phyloP scores from a whole-genome alignment of 2,329 filamentous ascomycete species.

The Penicillium sp. region DNA sequence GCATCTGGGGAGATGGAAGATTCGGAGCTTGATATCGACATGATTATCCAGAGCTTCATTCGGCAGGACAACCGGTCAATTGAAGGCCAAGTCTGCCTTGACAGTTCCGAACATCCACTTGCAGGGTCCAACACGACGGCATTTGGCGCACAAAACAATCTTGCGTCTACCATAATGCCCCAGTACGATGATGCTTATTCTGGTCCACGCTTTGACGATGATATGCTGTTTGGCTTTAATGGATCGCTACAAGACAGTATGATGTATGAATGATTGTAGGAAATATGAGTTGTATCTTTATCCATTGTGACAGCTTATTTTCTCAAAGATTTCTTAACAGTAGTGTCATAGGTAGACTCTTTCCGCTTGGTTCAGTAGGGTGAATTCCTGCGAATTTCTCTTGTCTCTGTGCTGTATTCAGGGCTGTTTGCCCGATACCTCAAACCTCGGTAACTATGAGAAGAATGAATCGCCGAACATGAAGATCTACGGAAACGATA shows the following conservation, averaged over 20 bases:
- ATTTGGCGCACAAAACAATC: background rate
- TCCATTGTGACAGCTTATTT: background rate
- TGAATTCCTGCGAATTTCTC: too few species aligned
- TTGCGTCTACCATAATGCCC: conserved; percentile 3
- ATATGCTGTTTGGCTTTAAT: conserved; percentile 40
- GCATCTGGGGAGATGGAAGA: conserved; percentile 23
- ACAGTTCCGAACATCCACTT: background rate
- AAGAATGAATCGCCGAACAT: too few species aligned
- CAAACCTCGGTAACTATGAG: too few species aligned
- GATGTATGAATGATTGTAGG: background rate
- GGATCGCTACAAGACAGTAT: conserved; percentile 26
- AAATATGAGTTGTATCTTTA: background rate
- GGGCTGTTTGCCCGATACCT: too few species aligned
- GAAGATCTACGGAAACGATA: background rate
- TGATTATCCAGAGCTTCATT: conserved; percentile 48
- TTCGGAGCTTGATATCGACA: conserved; percentile 46
- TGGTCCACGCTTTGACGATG: conserved; percentile 24
- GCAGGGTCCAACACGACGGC: background rate
- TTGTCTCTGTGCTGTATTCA: too few species aligned
- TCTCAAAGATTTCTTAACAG: too few species aligned
- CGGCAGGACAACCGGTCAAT: conserved; percentile 29
- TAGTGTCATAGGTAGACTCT: too few species aligned
- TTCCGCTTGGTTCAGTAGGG: too few species aligned
- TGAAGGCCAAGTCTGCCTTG: conserved; percentile 6
- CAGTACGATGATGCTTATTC: conserved; percentile 4